Evolutionary conservation across 495 filamentous ascomycete species (phyloP), one percentile per base, ranked within the genome.

Genomic region (Rusavskia elegans): DNA sequence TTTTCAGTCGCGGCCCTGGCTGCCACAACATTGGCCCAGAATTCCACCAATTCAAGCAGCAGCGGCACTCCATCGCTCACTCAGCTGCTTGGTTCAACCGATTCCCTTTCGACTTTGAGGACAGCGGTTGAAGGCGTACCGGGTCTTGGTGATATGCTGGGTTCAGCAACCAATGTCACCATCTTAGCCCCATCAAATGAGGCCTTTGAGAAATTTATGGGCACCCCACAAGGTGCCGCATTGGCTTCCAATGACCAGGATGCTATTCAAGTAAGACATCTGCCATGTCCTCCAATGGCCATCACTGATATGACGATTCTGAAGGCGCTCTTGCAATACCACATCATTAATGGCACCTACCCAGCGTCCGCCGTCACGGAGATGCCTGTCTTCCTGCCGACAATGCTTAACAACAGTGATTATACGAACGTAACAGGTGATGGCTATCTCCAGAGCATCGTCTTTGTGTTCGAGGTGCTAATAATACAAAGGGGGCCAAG

Each of bases 121-220:
- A 25, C 50, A 16, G 20, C 39, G 19, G 20, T 52, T 27, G 10
- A 21, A 30, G 55, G 60, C 2, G 64, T 72, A 49, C 67, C 74
- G 1, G 51, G 55, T 7, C 48, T 80, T 25, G 48, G 70, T 23
- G 20, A 58, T 2, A 48, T 64, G 1, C 59, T 84, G n/a, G 58
- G 58, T 30, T 53, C 37, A n/a, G 66, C 73, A 5, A 52, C 54
- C 3, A 75, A 81, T 57, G 25, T 85, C 59, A 85, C 81, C n/a
- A 67, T 85, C 46, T 65, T 86, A 6, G 82, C 82, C 0, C 82
- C 82, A 0, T 71, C 63, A 63, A 79, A 86, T 59, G 63, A 73
- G 29, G 82, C 82, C 2, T 64, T 85, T 21, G 36, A 49, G 5
- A 60, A 61, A 19, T 60, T 79, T 40, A 61, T 68, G 14, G 56